Evolutionary conservation across 768 basidiomycete species (phyloP).

Genomic region (Xerocomellus dryophilus): DNA sequence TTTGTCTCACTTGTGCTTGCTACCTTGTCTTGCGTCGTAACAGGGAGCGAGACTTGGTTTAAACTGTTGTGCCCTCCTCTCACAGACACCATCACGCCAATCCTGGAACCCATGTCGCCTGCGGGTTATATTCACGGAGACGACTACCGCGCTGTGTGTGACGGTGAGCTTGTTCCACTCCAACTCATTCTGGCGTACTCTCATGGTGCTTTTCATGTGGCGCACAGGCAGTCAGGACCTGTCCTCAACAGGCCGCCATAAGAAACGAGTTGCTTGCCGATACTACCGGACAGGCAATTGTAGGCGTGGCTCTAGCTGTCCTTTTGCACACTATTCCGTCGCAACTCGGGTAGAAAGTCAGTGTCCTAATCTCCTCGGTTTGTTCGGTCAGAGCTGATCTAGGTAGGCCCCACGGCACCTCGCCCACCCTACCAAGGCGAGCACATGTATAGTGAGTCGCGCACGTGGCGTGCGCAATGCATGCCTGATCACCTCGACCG

Average conservation of each 20-base stretch:
- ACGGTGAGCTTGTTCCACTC: conserved; percentile 15
- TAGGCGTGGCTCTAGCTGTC: conserved; percentile 27
- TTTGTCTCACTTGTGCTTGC: conserved; percentile 24
- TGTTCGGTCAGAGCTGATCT: conserved; percentile 10
- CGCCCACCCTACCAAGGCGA: conserved; percentile 15
- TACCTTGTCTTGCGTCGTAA: conserved; percentile 38
- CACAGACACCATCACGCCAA: conserved; percentile 1
- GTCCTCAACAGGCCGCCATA: neutral
- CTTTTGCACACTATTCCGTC: conserved; percentile 20
- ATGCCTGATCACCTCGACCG: conserved; percentile 4
- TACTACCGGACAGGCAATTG: conserved; percentile 27
- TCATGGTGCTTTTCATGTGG: conserved; percentile 9
- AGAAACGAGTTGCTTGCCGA: conserved; percentile 21
- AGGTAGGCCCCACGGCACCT: conserved; percentile 8
- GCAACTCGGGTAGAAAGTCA: conserved; percentile 17
- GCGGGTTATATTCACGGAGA: conserved; percentile 17
- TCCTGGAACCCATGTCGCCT: conserved; percentile 10
- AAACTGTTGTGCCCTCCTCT: conserved; percentile 2
- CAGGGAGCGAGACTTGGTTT: conserved; percentile 25
- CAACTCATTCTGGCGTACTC: neutral
- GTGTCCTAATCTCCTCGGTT: neutral
- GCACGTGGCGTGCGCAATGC: neutral
- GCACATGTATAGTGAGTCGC: conserved; percentile 20
- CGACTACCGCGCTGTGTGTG: neutral
- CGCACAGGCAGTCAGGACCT: conserved; percentile 11